phyloP scores from a whole-genome alignment of 75 land plant genomes.

The Pinus tabuliformis region DNA sequence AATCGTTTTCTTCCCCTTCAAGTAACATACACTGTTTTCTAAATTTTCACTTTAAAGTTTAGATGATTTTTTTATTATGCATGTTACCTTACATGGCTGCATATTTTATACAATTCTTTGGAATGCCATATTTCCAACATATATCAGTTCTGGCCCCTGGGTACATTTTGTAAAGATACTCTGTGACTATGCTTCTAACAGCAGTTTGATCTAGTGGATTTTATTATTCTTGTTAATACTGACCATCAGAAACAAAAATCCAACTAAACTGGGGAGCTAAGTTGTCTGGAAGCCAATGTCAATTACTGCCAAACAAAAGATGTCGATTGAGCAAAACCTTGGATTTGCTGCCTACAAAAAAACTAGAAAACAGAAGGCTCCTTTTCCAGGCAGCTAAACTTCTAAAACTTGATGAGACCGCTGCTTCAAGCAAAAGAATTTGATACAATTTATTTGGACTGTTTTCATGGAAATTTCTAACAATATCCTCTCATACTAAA shows the following conservation, averaged over 20 bases:
- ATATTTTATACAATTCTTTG: neutral
- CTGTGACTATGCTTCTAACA: no score
- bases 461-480: neutral
- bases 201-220: no score
- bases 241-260: no score
- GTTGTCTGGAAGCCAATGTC: no score
- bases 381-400: neutral
- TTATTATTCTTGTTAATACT: no score
- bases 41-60: neutral
- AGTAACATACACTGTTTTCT: neutral
- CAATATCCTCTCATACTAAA: neutral
- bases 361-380: neutral
- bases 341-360: neutral
- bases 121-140: neutral
- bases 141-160: no score
- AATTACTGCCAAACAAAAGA: constrained; percentile 2
- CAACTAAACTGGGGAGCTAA: no score
- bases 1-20: neutral
- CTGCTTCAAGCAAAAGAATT: neutral
- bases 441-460: neutral
- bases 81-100: neutral
- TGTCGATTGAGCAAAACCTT: neutral
- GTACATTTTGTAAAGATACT: no score
- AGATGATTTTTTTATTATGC: neutral
- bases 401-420: neutral